Percentiles rank a stretch among this genome's conserved stretches.
These are phyloP conservation scores for Nymphaea thermarum DNA, from an alignment of 164 flowering plant genomes.

Conservation along the genomic window DNA sequence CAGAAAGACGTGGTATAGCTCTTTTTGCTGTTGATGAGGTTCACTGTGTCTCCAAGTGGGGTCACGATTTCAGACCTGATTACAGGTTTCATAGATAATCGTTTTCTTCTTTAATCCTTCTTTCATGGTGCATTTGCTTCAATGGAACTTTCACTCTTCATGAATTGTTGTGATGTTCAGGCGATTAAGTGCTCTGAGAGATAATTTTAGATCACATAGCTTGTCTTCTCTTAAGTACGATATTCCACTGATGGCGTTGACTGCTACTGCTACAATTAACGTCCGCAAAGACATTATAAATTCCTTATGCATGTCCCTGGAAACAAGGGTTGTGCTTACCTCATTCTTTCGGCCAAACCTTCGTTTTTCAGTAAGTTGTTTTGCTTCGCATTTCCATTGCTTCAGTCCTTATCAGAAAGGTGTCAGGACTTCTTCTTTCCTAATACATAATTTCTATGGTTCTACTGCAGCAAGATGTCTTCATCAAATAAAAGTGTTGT, in stretches of 20 bases:
- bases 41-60: conserved; percentile 96
- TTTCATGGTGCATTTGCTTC: background rate
- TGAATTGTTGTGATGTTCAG: conserved; percentile 20
- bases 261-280: conserved; percentile 78
- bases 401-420: too few species aligned
- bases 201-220: conserved; percentile 43
- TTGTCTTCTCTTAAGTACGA: conserved; percentile 45
- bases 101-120: background rate
- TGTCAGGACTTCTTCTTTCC: too few species aligned
- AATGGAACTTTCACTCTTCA: too few species aligned
- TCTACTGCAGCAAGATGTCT: too few species aligned
- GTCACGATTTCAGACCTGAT: conserved; percentile 92
- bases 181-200: conserved; percentile 61
- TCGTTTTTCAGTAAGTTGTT: conserved; percentile 55
- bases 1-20: conserved; percentile 73
- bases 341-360: conserved; percentile 85
- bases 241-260: conserved; percentile 90
- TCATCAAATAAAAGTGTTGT: too few species aligned
- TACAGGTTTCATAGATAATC: conserved; percentile 46
- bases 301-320: conserved; percentile 60
- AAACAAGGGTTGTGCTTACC: conserved; percentile 61
- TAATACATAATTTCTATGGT: too few species aligned
- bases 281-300: conserved; percentile 73
- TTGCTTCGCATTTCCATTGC: background rate
- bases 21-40: conserved; percentile 93